Evolutionary conservation across 306 rosid species (phyloP).

Genomic region (Begonia masoniana): DNA sequence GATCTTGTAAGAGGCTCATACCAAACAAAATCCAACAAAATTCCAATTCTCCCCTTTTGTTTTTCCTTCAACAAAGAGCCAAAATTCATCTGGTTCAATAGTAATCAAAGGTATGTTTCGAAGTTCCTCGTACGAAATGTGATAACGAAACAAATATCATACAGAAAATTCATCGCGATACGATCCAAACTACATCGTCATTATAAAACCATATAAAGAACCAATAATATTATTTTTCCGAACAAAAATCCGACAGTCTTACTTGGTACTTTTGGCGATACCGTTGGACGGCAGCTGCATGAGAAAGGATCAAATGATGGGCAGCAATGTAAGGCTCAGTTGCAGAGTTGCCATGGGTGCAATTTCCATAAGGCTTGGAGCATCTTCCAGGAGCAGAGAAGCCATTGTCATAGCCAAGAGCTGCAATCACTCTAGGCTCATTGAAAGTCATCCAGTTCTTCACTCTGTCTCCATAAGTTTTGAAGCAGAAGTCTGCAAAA

Average conservation of each 20-base stretch:
- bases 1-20: slow-evolving; percentile 80
- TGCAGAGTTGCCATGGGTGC: slow-evolving; percentile 65
- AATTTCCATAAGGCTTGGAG: slow-evolving; percentile 72
- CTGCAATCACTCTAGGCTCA: slow-evolving; percentile 83
- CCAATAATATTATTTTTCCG: no score
- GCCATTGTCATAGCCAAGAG: slow-evolving; percentile 88
- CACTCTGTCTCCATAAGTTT: slow-evolving; percentile 81
- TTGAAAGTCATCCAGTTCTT: slow-evolving; percentile 95
- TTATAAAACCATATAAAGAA: no score
- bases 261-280: slow-evolving; percentile 71
- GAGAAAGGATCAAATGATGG: slow-evolving; percentile 72
- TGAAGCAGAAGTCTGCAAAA: slow-evolving; percentile 88
- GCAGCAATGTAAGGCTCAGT: slow-evolving; percentile 84
- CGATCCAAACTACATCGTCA: no score
- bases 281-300: slow-evolving; percentile 77
- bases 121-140: no score
- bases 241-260: not conserved
- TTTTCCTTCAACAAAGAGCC: slow-evolving; percentile 29
- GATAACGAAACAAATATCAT: no score
- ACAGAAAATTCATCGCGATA: no score
- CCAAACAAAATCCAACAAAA: slow-evolving; percentile 83
- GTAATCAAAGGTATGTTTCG: no score
- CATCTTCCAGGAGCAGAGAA: slow-evolving; percentile 80
- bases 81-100: not conserved
- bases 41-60: slow-evolving; percentile 75